Base-by-base conservation (phyloP, 2,329 filamentous ascomycete species). In the Calonectria naviculata region DNA sequence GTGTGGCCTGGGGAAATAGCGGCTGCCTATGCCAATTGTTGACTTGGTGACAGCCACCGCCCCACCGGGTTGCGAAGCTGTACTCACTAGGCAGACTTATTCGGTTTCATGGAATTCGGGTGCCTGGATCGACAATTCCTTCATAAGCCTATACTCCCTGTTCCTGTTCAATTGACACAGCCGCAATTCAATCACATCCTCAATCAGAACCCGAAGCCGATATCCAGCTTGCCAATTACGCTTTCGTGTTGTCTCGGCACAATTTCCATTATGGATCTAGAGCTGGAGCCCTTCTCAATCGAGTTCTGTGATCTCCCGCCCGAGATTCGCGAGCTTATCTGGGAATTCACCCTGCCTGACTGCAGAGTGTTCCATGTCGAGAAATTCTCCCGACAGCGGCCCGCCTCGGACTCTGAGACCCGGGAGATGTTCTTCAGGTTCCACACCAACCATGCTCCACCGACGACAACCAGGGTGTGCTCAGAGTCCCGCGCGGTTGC, bases 361-460 rank as follows among this genome's bases (percentile, higher is more conserved):
- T 46, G 65, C n/a, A 79, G 80, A 58, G 68, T 83, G 47, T 83
- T 82, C 65, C 78, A 81, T 52, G 64, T 82, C 64, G 74, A 74
- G 15, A 65, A 63, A 28, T 65, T 77, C 46, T 63, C 60, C 15
- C 46, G 58, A 19, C 54, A 65, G 31, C 36, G 60, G 4, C 19
- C 34, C 1, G 1, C 19, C 13, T 24, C 19, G 5, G 29, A 73
- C 7, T n/a, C 38, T 4, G 41, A 58, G 26, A 61, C 26, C 7
- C 60, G 52, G 3, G 65, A 73, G 12, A 52, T 65, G 19, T 62
- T 21, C 36, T 72, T 78, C 38, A 69, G 64, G 29, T 81, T 80
- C 41, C 70, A 79, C 73, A 71, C 78, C 28, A 44, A 38, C 13
- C 74, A 78, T 26, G 42, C 64, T 12, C 75, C 73, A 8, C 78